These are phyloP conservation scores for Allantophomopsis cytisporea DNA, from an alignment of 2,329 filamentous ascomycete genomes.

Conservation along the genomic window DNA sequence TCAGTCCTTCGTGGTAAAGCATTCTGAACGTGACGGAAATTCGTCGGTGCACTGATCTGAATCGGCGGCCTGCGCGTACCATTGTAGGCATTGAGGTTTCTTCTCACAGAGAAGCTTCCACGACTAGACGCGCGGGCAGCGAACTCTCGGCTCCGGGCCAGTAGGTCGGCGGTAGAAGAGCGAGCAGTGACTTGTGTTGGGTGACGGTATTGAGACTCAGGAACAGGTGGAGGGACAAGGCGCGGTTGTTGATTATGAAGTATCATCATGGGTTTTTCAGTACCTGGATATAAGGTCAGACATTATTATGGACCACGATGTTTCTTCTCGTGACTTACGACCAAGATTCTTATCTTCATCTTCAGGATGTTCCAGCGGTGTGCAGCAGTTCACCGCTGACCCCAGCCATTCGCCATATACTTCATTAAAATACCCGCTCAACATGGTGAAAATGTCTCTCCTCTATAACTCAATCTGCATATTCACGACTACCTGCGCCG, in stretches of 20 bases:
- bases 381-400: constrained; percentile 15
- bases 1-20: constrained; percentile 16
- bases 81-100: constrained; percentile 24
- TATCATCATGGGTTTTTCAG: constrained; percentile 21
- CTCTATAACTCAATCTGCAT: constrained; percentile 5
- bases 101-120: constrained; percentile 30
- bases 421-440: constrained; percentile 18
- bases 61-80: constrained; percentile 31
- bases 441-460: constrained; percentile 16
- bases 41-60: constrained; percentile 41
- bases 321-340: constrained; percentile 8
- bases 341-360: constrained; percentile 7
- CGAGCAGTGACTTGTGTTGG: constrained; percentile 8
- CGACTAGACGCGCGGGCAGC: constrained; percentile 25
- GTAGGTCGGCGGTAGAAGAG: constrained; percentile 11
- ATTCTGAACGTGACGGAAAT: constrained; percentile 45
- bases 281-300: constrained; percentile 10
- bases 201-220: constrained; percentile 13
- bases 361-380: constrained; percentile 7
- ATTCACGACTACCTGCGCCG: too few species aligned
- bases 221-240: constrained; percentile 20
- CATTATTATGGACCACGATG: not conserved
- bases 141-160: constrained; percentile 22
- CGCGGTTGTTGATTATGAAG: constrained; percentile 26
- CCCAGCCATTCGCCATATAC: constrained; percentile 15